These are phyloP conservation scores for Neurospora sp. DNA, from an alignment of 495 filamentous ascomycete genomes.

Conservation along the genomic window DNA sequence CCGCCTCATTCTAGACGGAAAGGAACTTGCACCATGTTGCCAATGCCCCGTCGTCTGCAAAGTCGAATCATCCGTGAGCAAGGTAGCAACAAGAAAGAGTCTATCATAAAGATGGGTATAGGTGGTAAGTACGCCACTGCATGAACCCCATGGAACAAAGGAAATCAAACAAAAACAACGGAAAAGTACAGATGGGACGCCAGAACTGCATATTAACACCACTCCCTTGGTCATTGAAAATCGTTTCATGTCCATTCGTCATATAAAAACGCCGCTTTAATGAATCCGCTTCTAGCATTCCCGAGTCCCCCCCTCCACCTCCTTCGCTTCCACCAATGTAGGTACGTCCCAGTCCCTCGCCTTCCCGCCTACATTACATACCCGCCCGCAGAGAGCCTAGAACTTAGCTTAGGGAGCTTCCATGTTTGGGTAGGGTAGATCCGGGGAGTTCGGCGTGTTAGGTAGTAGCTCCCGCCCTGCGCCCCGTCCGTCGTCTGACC, in stretches of 20 bases:
- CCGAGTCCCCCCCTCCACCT: neutral
- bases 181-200: neutral
- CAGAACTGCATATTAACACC: neutral
- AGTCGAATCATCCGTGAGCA: neutral
- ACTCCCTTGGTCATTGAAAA: neutral
- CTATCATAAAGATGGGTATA: neutral
- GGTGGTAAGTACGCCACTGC: neutral
- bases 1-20: neutral
- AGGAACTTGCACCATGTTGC: neutral
- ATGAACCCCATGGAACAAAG: neutral
- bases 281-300: neutral
- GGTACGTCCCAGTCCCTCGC: neutral
- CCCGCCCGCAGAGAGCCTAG: neutral
- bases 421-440: neutral
- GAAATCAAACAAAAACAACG: neutral
- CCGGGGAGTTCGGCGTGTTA: neutral
- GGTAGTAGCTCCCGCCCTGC: neutral
- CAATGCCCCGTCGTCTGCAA: neutral
- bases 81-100: neutral
- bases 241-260: neutral
- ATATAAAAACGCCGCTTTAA: neutral
- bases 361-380: neutral
- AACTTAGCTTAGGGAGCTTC: neutral
- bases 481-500: neutral
- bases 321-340: neutral